Conservation (phyloP, 2,329 filamentous ascomycete species). For the Alternaria sp. region DNA sequence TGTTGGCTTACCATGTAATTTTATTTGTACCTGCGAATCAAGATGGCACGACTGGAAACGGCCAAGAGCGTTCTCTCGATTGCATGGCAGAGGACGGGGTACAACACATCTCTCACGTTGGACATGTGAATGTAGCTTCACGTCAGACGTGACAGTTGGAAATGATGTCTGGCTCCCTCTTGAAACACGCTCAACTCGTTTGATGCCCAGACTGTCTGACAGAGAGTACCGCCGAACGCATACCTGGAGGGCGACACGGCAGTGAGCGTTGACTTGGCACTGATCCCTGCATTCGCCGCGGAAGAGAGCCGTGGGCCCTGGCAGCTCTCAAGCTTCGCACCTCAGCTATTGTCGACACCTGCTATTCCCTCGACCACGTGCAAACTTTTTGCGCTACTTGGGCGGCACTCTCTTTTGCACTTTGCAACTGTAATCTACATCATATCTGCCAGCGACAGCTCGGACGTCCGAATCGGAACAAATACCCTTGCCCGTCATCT, state of each 20-base stretch:
- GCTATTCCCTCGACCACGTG: background rate
- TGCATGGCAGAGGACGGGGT: conserved; percentile 16
- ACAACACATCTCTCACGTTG: conserved; percentile 8
- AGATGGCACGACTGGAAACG: conserved; percentile 15
- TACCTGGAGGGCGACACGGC: background rate
- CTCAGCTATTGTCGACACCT: conserved; percentile 2
- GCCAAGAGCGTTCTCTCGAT: conserved; percentile 26
- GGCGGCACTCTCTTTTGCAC: background rate
- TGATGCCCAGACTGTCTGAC: background rate
- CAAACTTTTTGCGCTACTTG: background rate
- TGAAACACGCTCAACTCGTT: background rate
- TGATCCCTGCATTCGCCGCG: conserved; percentile 28
- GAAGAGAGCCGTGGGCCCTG: conserved; percentile 26
- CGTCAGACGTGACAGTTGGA: background rate
- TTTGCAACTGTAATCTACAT: background rate
- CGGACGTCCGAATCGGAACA: background rate
- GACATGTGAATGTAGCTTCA: background rate
- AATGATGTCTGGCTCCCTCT: conserved; percentile 2
- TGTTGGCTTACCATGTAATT: conserved; percentile 35
- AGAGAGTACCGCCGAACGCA: background rate
- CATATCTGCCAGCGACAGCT: background rate
- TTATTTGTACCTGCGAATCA: conserved; percentile 29
- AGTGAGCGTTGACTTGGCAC: conserved; percentile 17
- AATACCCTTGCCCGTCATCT: background rate
- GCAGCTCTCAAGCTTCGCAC: conserved; percentile 18